A percentile compares a stretch with the other conserved stretches of the same genome.
Conservation (phyloP, 768 basidiomycete species). For the Pseudohyphozyma bogoriensis region DNA sequence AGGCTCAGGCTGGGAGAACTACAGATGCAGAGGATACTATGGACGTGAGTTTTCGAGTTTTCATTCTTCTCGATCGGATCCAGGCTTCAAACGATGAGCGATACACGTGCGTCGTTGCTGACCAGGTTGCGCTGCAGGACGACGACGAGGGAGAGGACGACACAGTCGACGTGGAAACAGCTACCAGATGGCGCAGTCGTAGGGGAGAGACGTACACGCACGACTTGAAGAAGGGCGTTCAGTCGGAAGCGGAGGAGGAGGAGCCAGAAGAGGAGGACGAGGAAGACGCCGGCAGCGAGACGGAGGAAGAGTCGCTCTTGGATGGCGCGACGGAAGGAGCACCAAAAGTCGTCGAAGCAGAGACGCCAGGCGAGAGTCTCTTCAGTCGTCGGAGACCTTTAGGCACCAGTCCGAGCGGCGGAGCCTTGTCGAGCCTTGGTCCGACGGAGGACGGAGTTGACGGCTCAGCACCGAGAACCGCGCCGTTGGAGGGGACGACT, state of each 20-base stretch:
- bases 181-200: background rate
- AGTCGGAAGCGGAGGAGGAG: background rate
- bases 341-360: background rate
- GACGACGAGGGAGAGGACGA: background rate
- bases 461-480: no score
- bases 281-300: background rate
- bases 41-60: no score
- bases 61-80: no score
- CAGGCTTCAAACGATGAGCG: background rate
- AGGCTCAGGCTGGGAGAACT: background rate
- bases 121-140: background rate
- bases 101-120: background rate
- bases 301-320: background rate
- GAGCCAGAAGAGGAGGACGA: background rate
- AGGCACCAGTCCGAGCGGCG: background rate
- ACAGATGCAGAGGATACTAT: background rate
- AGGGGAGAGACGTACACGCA: constrained; percentile 19
- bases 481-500: no score
- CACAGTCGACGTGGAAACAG: background rate
- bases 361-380: no score
- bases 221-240: background rate
- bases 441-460: no score
- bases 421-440: no score
- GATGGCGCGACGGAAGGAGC: background rate
- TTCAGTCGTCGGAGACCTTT: background rate